Evolutionary conservation across 2,329 filamentous ascomycete species (phyloP), one percentile per base, ranked within the genome.

Genomic region (Albifimbria verrucaria): DNA sequence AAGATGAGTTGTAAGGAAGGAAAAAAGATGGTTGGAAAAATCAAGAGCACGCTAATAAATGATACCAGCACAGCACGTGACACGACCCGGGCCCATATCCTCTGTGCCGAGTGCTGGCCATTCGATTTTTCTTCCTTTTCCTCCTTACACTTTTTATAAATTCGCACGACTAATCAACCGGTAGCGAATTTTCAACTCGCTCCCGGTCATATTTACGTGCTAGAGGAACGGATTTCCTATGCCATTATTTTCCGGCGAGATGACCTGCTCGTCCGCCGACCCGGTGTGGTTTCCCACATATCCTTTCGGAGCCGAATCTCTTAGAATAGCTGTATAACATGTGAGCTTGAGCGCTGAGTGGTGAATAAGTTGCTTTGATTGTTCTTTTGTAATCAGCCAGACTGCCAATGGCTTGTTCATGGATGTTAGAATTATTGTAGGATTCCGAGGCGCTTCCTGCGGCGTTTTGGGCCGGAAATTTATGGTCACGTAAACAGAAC

Each of bases 91-190:
- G 18, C n/a, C 26, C 32, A 53, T 36, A 52, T 48, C 21, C 20
- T 50, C 32, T 25, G 23, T 24, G 21, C 21, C 39, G 18, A 21
- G n/a, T 24, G 47, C 39, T 50, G 47, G 48, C 53, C 36, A 56
- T 41, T n/a, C 32, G 12, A 12, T 49, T 52, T 55, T 54, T 56
- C 55, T 49, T 59, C 49, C 54, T 65, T 61, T 61, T 66, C 66
- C 65, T 64, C 45, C 57, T 51, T 62, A 67, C 72, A 81, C 78
- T 72, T 72, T 74, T 64, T 43, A 59, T 58, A 64, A 68, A 68
- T 70, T 62, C 52, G 80, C 80, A 82, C 78, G 72, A 81, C 76
- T 77, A 83, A 83, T 83, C 80, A 83, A 83, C 78, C 79, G 77
- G 72, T 72, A 65, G 71, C 65, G 68, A 79, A 62, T 73, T 69